These are phyloP conservation scores for Tricladium varicosporioides DNA, from an alignment of 2,329 filamentous ascomycete species.

Conservation along the genomic window DNA sequence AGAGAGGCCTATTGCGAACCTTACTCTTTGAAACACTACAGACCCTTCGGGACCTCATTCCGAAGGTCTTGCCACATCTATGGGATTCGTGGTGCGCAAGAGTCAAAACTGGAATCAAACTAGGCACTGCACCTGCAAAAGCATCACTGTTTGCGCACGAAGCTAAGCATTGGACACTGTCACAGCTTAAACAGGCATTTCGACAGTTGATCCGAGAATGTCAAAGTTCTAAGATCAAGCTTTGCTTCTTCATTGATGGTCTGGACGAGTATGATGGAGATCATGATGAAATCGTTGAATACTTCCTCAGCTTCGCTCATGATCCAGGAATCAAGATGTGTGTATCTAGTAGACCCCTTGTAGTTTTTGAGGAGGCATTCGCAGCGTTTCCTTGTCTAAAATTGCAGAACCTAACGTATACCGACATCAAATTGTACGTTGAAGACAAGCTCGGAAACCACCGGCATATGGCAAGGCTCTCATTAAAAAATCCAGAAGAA, in stretches of 20 bases:
- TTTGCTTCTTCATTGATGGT: constrained; percentile 22
- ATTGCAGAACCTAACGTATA: constrained; percentile 25
- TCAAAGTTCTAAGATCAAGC: background rate
- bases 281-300: constrained; percentile 2
- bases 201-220: background rate
- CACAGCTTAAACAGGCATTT: constrained; percentile 9
- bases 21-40: constrained; percentile 13
- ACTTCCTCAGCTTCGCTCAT: background rate
- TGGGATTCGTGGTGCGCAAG: background rate
- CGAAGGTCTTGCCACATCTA: background rate
- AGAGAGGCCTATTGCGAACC: constrained; percentile 12
- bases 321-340: constrained; percentile 15
- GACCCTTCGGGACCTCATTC: constrained; percentile 7
- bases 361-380: constrained; percentile 26
- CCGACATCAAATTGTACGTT: constrained; percentile 27
- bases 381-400: constrained; percentile 14
- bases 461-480: constrained; percentile 10
- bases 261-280: constrained; percentile 19
- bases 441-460: constrained; percentile 17
- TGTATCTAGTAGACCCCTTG: constrained; percentile 28
- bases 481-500: background rate
- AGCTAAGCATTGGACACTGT: background rate
- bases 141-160: background rate
- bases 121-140: background rate
- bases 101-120: constrained; percentile 1